Base-by-base conservation (phyloP, 139 green algal genomes). In the Asterochloris sp. region DNA sequence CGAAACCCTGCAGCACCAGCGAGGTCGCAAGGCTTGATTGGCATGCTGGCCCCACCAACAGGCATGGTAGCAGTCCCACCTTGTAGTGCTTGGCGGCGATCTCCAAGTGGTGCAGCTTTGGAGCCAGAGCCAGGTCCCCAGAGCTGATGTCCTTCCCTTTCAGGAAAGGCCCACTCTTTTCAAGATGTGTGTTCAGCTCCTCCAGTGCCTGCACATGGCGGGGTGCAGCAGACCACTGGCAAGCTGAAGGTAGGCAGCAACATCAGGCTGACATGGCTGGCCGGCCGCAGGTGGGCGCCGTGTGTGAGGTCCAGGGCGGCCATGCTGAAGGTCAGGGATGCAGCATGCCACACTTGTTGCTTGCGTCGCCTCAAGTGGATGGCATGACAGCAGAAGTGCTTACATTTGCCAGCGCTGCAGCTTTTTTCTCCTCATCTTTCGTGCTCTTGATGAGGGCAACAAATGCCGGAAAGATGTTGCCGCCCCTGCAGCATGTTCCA, bases 51-150 rank as follows among this genome's bases (percentile, higher is more conserved):
- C 61, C 29, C 24, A 63, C 29, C 60, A 79, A 69, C 54, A 68
- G 60, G 11, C 60, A 69, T 10, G 24, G 60, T 15, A 10, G 23
- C 10, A 17, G 29, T 21, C 60, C 15, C 62, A 87, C 83, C 84
- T 87, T 90, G 76, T 89, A 82, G 47, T 83, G 68, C 69, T 84
- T 86, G 10, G 87, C 63, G 0, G 87, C 87, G 16, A 86, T 78
- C 4, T 84, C 38, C 8, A 87, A 76, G 83, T 98, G 95, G 85
- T 98, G 95, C 69, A 98, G 86, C 86, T 95, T 94, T 71, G 95
- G 95, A 15, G 84, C 88, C 47, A 98, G 76, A 1, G 85, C 69
- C 11, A 88, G 64, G 86, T 98, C 95, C 0, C 88, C 92, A 13
- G 87, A 78, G 71, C 90, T 90, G 47, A 94, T 80, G 8, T 60